Evolutionary conservation across 2,329 filamentous ascomycete species (phyloP).

Genomic region (Whalleya microplaca): DNA sequence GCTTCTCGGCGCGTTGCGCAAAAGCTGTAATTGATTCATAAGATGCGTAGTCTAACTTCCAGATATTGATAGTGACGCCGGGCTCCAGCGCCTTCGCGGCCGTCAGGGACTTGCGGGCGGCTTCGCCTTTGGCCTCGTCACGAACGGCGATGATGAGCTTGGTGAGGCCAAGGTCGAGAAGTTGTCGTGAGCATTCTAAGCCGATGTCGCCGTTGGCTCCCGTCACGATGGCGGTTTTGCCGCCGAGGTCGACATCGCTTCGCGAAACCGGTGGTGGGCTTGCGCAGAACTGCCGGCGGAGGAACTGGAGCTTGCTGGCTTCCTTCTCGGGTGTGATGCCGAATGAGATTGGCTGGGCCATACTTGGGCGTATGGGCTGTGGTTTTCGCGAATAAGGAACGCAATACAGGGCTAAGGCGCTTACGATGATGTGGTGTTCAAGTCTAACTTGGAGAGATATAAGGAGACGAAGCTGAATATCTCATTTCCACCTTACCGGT

Average conservation of each 20-base stretch:
- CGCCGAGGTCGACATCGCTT: slow-evolving; percentile 5
- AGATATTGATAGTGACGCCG: slow-evolving; percentile 45
- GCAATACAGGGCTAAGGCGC: no score
- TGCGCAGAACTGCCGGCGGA: not conserved
- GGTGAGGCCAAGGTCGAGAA: slow-evolving; percentile 32
- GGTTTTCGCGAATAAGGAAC: no score
- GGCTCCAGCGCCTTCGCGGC: no score
- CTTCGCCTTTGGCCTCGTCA: slow-evolving; percentile 33
- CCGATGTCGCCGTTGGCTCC: slow-evolving; percentile 42
- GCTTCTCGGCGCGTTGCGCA: slow-evolving; percentile 32
- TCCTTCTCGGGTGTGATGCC: no score
- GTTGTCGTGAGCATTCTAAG: slow-evolving; percentile 37
- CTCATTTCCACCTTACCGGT: no score
- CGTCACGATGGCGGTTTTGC: slow-evolving; percentile 44
- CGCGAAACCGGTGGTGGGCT: not conserved
- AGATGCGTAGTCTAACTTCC: slow-evolving; percentile 44
- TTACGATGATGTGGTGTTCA: no score
- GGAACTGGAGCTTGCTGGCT: no score
- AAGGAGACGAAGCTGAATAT: no score
- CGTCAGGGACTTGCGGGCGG: not conserved
- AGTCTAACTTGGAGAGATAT: no score
- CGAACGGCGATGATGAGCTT: slow-evolving; percentile 41
- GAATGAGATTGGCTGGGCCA: no score
- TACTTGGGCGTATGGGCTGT: no score
- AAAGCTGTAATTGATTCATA: slow-evolving; percentile 46